Base-by-base conservation (phyloP, 805 yeast genomes). In the Kodamaea leandrae region DNA sequence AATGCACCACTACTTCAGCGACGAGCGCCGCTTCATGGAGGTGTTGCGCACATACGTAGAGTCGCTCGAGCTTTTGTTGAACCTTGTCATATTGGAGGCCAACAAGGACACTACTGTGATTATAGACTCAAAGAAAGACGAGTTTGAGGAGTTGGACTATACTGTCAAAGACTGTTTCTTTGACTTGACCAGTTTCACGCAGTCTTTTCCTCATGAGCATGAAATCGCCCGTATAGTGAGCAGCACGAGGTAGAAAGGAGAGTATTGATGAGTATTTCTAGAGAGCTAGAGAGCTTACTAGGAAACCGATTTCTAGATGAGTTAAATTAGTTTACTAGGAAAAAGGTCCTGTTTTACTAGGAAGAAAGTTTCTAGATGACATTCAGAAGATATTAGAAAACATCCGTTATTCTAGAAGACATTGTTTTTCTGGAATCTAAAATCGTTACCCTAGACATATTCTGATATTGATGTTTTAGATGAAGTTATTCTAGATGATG, bases 91-190 rank as follows among this genome's bases (percentile, higher is more conserved):
- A 19, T 17, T 23, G n/a, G 40, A 34, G 8, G 19, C 39, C 8
- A 34, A 21, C 27, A 29, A 27, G 23, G 24, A 32, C 10, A 10
- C 42, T 9, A 26, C 18, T 17, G 39, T 30, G 15, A 38, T 46
- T 27, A 46, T 46, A 5, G 46, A 37, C 18, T 14, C 27, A 16
- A 41, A 26, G 28, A 43, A 35, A 35, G 45, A 18, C 12, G 47
- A 40, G 26, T 47, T 47, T 38, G 53, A 49, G 35, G 42, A 36
- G 14, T 29, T 42, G 25, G 51, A 49, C 30, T 26, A 42, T 6
- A 26, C 32, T 3, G 36, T 49, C 6, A 49, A 49, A 32, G 49
- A 47, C 23, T 29, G 37, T 14, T 49, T 47, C 28, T 47, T 49
- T 26, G 47, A 49, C 12, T 36, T 49, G 34, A 32, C 40, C 14